Evolutionary conservation across 176 grass and related monocot genomes (phyloP), one percentile per base, ranked within the genome.

Genomic region (Juncus effusus): DNA sequence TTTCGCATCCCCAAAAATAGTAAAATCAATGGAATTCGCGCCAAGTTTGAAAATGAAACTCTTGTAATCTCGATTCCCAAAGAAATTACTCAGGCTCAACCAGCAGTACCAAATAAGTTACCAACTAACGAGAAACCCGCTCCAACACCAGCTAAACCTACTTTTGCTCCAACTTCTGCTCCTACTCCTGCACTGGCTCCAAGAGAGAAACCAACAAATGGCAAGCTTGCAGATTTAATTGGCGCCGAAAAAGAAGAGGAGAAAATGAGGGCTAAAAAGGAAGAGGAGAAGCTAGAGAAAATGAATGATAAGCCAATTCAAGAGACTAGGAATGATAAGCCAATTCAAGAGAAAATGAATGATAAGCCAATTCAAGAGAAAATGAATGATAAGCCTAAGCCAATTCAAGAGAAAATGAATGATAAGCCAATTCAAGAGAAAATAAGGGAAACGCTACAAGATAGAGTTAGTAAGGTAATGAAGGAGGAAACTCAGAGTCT

Each of bases 51-150:
- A 52, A 78, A 72, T 19, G 83, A 78, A 40, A 62, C 45, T 3
- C 83, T 99, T 72, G 44, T 74, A 49, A 71, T 99, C 63, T 71
- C 51, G 13, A 51, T 99, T 6, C 94, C 88, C 5, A 97, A 89
- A 76, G 13, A 44, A 56, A 72, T 62, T n/a, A 54, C 67, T 40
- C 8, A 2, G 9, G 36, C 63, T 35, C 52, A 51, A 45, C 67
- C 60, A 19, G 40, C 3, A 47, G 2, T 16, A 4, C 61, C 10
- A 9, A 37, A 10, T 8, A 38, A 64, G 10, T 42, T 66, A 2
- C 28, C 42, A 10, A 2, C 64, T 12, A 40, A 16, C 0, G 38
- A 61, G 3, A 47, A 51, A 1, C 19, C 42, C 3, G 39, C 66
- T 2, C 1, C 54, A 7, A 11, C 16, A 3, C 3, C 19, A 7